These are phyloP conservation scores for Debaryomyces maramus DNA, from an alignment of 805 yeast genomes.

Conservation along the genomic window DNA sequence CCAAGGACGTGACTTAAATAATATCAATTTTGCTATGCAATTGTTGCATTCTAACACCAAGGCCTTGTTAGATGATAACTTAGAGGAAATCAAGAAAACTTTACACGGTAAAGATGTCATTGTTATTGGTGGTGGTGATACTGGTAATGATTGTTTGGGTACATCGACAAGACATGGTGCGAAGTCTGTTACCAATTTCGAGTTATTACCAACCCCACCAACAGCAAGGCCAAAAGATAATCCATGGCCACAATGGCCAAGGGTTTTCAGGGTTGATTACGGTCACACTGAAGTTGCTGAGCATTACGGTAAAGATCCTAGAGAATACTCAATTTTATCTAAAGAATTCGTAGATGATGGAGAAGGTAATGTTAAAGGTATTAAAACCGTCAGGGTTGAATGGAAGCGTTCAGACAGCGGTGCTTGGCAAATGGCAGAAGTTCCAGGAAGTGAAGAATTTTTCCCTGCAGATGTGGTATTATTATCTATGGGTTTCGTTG, in stretches of 20 bases:
- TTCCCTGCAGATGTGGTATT: constrained; percentile 94
- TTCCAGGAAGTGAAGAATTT: constrained; percentile 90
- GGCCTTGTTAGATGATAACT: constrained; percentile 77
- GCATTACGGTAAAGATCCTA: constrained; percentile 95
- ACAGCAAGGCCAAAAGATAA: constrained; percentile 83
- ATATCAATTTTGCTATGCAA: constrained; percentile 94
- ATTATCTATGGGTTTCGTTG: constrained; percentile 95
- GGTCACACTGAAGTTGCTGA: constrained; percentile 95
- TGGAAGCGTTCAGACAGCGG: constrained; percentile 96
- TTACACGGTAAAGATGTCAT: constrained; percentile 86
- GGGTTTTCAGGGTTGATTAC: constrained; percentile 95
- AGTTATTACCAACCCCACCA: constrained; percentile 91
- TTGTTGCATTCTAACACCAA: constrained; percentile 84
- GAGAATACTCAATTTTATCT: constrained; percentile 93
- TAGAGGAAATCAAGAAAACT: constrained; percentile 71
- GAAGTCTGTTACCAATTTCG: constrained; percentile 89
- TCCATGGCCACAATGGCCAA: constrained; percentile 99
- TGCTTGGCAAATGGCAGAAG: constrained; percentile 98
- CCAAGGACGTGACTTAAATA: constrained; percentile 88
- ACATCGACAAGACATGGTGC: constrained; percentile 98
- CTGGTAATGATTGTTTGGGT: constrained; percentile 98
- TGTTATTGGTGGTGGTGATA: constrained; percentile 99
- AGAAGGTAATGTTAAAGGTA: constrained; percentile 91
- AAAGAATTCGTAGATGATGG: constrained; percentile 96
- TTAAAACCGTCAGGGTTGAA: constrained; percentile 94